Conservation (phyloP, 2,329 filamentous ascomycete genomes). For the Alternaria sp. region DNA sequence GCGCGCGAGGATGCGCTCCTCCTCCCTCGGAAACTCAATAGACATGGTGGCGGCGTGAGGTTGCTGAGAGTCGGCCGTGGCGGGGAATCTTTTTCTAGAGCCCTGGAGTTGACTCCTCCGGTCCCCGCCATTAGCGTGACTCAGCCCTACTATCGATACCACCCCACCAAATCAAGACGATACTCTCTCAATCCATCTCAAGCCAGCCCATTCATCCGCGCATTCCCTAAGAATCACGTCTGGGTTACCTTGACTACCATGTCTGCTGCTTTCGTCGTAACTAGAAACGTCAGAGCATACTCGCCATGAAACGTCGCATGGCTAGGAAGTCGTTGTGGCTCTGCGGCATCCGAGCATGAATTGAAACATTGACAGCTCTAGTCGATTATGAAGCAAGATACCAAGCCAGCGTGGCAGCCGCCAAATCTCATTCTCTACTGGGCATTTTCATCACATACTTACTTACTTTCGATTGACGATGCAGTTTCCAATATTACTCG, state of each 20-base stretch:
- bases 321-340: neutral
- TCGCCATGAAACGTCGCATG: constrained; percentile 6
- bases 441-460: neutral
- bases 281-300: neutral
- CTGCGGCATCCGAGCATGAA: neutral
- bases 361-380: constrained; percentile 25
- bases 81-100: constrained; percentile 40
- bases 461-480: neutral
- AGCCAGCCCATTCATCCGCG: neutral
- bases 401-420: neutral
- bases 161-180: neutral
- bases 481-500: neutral
- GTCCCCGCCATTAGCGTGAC: constrained; percentile 29
- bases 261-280: neutral
- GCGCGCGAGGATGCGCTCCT: constrained; percentile 82
- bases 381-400: neutral
- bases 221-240: neutral
- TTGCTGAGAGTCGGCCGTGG: constrained; percentile 29
- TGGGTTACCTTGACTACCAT: neutral
- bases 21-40: constrained; percentile 92
- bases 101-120: constrained; percentile 34
- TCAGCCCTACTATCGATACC: constrained; percentile 36
- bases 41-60: constrained; percentile 65
- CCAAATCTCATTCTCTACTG: neutral
- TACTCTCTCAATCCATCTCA: neutral